These are phyloP conservation scores for Lenwebbia sp. DNA, from an alignment of 345 rosid species.

Conservation along the genomic window DNA sequence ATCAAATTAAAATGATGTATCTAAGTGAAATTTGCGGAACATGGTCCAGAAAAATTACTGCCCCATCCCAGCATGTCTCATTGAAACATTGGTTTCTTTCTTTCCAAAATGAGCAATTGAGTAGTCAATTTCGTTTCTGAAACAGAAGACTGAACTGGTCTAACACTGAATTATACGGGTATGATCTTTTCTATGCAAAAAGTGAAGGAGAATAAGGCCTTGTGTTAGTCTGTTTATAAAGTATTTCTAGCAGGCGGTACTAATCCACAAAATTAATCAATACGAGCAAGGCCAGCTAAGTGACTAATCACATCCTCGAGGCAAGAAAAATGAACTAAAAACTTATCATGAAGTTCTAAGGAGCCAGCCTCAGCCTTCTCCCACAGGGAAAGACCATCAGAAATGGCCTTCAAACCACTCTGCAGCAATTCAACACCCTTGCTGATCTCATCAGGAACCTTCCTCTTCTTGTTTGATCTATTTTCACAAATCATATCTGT, in stretches of 20 bases:
- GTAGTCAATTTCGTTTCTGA: background rate
- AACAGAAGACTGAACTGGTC: background rate
- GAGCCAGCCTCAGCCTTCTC: slow-evolving; percentile 26
- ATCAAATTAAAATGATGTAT: background rate
- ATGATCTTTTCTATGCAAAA: background rate
- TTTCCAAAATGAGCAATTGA: background rate
- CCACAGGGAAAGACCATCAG: slow-evolving; percentile 56
- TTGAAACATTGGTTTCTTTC: background rate
- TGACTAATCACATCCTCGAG: slow-evolving; percentile 57
- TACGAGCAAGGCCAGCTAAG: slow-evolving; percentile 34
- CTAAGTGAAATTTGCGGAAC: background rate
- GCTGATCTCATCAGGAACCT: slow-evolving; percentile 62
- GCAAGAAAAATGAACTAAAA: slow-evolving; percentile 46
- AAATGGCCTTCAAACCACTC: slow-evolving; percentile 56
- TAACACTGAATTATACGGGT: background rate
- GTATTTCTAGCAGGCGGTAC: background rate
- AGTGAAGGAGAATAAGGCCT: background rate
- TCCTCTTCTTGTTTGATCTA: slow-evolving; percentile 60
- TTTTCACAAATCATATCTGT: slow-evolving; percentile 21
- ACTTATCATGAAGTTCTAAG: slow-evolving; percentile 41
- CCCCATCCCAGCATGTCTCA: background rate
- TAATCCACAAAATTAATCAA: background rate
- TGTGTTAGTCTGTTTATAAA: background rate
- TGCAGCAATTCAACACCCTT: slow-evolving; percentile 69
- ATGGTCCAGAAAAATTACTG: background rate